phyloP scores from a whole-genome alignment of 495 filamentous ascomycete genomes.

The Pyronema omphalodes region DNA sequence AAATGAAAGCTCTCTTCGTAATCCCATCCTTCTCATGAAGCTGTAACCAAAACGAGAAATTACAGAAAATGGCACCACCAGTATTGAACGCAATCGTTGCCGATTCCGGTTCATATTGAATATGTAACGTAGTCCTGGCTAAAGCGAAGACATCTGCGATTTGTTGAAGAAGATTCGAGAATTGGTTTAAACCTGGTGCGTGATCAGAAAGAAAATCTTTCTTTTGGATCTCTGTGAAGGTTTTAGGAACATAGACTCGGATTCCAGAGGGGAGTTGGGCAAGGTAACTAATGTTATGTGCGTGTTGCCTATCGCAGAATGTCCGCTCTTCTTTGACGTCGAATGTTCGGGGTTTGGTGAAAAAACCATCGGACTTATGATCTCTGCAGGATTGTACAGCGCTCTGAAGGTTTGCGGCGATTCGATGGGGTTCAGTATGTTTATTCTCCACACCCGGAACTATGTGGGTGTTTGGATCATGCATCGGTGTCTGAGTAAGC shows the following conservation, averaged over 20 bases:
- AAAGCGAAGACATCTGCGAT: constrained; percentile 53
- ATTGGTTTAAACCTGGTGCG: constrained; percentile 43
- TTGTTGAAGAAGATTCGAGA: constrained; percentile 52
- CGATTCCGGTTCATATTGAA: constrained; percentile 66
- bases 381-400: constrained; percentile 68
- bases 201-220: constrained; percentile 45
- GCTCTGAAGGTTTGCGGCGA: constrained; percentile 50
- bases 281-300: constrained; percentile 59
- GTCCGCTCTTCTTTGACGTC: constrained; percentile 66
- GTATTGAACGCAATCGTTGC: constrained; percentile 85
- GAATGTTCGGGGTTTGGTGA: constrained; percentile 49
- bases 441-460: constrained; percentile 22
- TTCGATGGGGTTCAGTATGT: constrained; percentile 36
- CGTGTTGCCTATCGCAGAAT: constrained; percentile 67
- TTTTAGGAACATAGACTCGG: constrained; percentile 51
- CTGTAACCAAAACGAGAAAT: constrained; percentile 68
- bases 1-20: constrained; percentile 41
- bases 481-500: not conserved
- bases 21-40: constrained; percentile 39
- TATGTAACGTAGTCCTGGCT: constrained; percentile 42
- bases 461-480: constrained; percentile 28
- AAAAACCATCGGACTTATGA: constrained; percentile 52
- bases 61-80: constrained; percentile 78
- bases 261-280: constrained; percentile 52
- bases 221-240: constrained; percentile 33